Conservation (phyloP, 2,329 filamentous ascomycete species). For the Truncatella angustata region DNA sequence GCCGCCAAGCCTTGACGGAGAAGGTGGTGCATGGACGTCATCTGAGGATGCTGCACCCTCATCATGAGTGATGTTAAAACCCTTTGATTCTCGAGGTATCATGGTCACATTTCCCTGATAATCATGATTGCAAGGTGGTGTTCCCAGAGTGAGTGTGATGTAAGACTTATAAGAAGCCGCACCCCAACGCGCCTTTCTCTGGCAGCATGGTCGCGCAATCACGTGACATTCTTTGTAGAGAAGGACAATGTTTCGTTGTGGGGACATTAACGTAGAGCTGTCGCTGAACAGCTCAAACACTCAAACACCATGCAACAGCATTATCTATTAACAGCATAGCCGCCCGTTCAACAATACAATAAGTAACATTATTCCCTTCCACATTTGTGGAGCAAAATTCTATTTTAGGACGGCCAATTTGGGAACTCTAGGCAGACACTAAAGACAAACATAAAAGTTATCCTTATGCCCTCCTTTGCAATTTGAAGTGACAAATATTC, state of each 20-base stretch:
- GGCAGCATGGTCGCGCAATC: neutral
- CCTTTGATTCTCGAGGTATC: neutral
- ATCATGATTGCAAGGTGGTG: neutral
- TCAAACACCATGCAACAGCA: neutral
- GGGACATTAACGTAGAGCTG: too few species aligned
- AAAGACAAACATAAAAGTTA: neutral
- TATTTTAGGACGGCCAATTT: neutral
- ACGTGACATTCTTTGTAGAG: neutral
- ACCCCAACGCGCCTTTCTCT: neutral
- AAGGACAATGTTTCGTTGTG: too few species aligned
- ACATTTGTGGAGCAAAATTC: neutral
- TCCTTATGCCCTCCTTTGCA: neutral
- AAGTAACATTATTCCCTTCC: neutral
- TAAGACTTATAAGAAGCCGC: neutral
- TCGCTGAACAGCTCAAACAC: too few species aligned
- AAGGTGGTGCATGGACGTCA: neutral
- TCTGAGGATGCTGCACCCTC: neutral
- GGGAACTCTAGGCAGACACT: neutral
- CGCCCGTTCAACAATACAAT: too few species aligned
- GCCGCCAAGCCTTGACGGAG: neutral
- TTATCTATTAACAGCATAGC: too few species aligned
- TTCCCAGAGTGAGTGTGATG: neutral
- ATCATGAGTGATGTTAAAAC: constrained; percentile 8
- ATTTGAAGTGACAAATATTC: neutral
- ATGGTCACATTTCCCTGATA: neutral